A percentile compares a stretch with the other conserved stretches of the same genome.
Conservation (phyloP, 2,329 filamentous ascomycete species). For the Chaetomium strumarium region DNA sequence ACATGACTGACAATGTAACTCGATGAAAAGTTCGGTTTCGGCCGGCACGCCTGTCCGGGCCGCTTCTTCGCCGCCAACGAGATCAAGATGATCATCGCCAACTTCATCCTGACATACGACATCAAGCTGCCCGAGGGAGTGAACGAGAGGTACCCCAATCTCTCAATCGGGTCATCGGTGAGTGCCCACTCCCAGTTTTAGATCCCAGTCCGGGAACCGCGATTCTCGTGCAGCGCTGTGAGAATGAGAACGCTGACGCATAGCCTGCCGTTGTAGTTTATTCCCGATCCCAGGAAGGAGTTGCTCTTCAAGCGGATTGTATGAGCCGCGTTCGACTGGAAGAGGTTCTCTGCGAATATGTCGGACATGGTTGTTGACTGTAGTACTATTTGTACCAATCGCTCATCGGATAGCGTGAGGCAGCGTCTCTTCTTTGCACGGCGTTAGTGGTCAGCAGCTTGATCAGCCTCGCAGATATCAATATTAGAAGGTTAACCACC, state of each 20-base stretch:
- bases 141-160: constrained; percentile 25
- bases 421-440: too few species aligned
- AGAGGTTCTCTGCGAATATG: too few species aligned
- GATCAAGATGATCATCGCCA: constrained; percentile 33
- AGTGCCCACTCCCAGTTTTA: background rate
- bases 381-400: background rate
- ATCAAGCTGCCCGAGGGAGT: constrained; percentile 24
- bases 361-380: too few species aligned
- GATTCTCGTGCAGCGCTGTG: background rate
- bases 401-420: too few species aligned
- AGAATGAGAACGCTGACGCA: background rate
- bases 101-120: constrained; percentile 28
- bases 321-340: background rate
- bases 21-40: constrained; percentile 32
- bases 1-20: background rate
- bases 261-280: constrained; percentile 5
- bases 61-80: constrained; percentile 36
- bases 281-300: constrained; percentile 24
- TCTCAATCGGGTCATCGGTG: constrained; percentile 20
- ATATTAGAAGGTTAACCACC: too few species aligned
- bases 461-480: too few species aligned
- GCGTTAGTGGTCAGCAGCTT: too few species aligned
- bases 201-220: background rate
- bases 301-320: constrained; percentile 22
- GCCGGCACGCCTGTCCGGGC: constrained; percentile 36